Base-by-base conservation (phyloP, 2,329 filamentous ascomycete genomes). In the Fusarium hostae region DNA sequence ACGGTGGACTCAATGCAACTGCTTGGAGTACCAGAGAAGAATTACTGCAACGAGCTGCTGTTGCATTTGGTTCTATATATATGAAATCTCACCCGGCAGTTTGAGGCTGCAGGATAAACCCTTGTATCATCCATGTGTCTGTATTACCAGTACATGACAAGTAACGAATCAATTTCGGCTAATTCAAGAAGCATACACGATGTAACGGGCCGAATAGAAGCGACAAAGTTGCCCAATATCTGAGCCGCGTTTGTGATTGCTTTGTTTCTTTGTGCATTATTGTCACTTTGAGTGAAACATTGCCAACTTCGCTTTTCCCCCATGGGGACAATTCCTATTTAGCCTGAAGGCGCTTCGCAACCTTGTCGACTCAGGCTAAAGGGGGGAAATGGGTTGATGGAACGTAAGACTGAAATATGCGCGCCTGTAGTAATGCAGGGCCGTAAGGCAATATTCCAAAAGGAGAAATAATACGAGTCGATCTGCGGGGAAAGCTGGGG, bases 401-500 rank as follows among this genome's bases (percentile, higher is more conserved):
- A n/a, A 30, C 34, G 58, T 55, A 55, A 55, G 45, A 64, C 41
- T 44, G 32, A 24, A 34, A 39, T 66, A 66, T 26, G 60, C 63
- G 63, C 61, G 35, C 63, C 63, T 59, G 61, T 66, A 35, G 45
- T 32, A 59, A n/a, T 22, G 43, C 2, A 32, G 37, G 32, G 26
- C 34, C 12, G 11, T 24, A 28, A 68, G 18, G 60, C 54, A 40
- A n/a, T 6, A 15, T 0, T 16, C 45, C 50, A 0, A 24, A 68
- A 32, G 22, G 18, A 40, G 65, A 24, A 44, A 55, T 39, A 20
- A n/a, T 9, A 5, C 9, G 12, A 28, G 65, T 35, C 28, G 57
- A 68, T 68, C 65, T 57, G 65, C 65, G 63, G 65, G 63, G 65
- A 56, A 68, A 68, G 48, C 64, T 68, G 63, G 63, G 63, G 57